Conservation (phyloP, 163 green algal species). For the Prototheca cutis region DNA sequence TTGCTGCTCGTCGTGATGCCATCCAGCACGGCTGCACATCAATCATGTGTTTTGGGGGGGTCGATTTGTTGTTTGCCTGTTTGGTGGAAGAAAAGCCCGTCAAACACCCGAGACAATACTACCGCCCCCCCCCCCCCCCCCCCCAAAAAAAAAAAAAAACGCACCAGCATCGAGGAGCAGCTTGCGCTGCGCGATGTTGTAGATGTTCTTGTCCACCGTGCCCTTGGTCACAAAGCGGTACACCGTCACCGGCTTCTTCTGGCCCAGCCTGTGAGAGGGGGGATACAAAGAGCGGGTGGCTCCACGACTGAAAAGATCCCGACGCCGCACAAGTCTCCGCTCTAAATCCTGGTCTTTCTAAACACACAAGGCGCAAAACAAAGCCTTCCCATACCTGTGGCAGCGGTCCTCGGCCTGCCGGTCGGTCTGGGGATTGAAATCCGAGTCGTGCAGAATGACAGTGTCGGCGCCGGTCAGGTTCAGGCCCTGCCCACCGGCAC, state of each 20-base stretch:
- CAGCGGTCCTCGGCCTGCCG: constrained; percentile 72
- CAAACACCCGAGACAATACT: neutral
- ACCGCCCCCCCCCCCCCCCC: too few relatives aligned
- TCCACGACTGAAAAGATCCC: too few relatives aligned
- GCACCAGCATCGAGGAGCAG: constrained; percentile 40
- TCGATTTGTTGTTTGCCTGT: too few relatives aligned
- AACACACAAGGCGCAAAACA: too few relatives aligned
- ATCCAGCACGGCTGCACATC: constrained; percentile 37
- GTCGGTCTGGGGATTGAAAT: constrained; percentile 82
- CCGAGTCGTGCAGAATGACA: constrained; percentile 90
- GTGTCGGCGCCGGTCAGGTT: constrained; percentile 89
- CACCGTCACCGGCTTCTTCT: constrained; percentile 78
- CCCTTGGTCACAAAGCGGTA: constrained; percentile 66
- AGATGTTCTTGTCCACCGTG: constrained; percentile 84
- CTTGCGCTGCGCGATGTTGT: constrained; percentile 55
- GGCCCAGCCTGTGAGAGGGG: constrained; percentile 49
- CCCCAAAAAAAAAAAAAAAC: too few relatives aligned
- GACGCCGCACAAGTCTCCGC: too few relatives aligned
- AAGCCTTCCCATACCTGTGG: constrained; percentile 11
- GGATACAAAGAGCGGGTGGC: too few relatives aligned
- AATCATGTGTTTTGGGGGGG: too few relatives aligned
- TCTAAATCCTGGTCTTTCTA: too few relatives aligned
- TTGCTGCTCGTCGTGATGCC: constrained; percentile 32
- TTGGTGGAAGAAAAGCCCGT: too few relatives aligned
- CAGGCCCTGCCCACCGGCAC: constrained; percentile 68